Base-by-base conservation (phyloP, 2,329 filamentous ascomycete species). In the Trichoderma aggressivum region DNA sequence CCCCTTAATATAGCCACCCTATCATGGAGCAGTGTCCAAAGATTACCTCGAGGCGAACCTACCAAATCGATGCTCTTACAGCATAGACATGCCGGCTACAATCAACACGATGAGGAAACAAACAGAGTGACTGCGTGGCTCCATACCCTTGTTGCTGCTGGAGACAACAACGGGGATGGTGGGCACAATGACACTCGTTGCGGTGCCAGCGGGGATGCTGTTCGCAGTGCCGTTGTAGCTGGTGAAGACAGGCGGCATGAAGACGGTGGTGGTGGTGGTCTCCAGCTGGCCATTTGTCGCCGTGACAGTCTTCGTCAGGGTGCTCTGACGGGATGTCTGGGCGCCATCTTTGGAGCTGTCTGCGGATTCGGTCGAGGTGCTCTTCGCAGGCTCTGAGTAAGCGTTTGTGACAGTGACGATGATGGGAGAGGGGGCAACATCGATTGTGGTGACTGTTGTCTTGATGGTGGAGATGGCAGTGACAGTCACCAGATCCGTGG, bases 21-120 rank as follows among this genome's bases (percentile, higher is more conserved):
- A 16, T 28, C 53, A 43, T 58, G 36, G 53, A 34, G n/a, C n/a
- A 12, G n/a, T 71, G 24, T 36, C 60, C 63, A 43, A 63, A 34
- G 30, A 36, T 21, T 62, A 28, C 14, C 39, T 36, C 11, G 28
- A 30, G 21, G 26, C 47, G 28, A 21, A 62, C 16, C 28, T 3
- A 34, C 16, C 24, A 14, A 21, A 8, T 6, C 18, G 47, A 34
- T 34, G 34, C 61, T 77, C 77, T 69, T 61, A 84, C 68, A 82
- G 72, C 59, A 79, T 71, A 50, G 80, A 77, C 76, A 80, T 77
- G 63, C 81, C 73, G 59, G 75, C 75, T 14, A 79, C 79, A 47
- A 81, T 71, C 66, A 83, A 74, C 79, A 84, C 79, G 73, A 83
- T 74, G 47, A 77, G 74, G 72, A 79, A 81, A 53, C 78, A 77